Evolutionary conservation across 1,139 yeast genomes (phyloP).

Genomic region (Suhomyces anneliseae): DNA sequence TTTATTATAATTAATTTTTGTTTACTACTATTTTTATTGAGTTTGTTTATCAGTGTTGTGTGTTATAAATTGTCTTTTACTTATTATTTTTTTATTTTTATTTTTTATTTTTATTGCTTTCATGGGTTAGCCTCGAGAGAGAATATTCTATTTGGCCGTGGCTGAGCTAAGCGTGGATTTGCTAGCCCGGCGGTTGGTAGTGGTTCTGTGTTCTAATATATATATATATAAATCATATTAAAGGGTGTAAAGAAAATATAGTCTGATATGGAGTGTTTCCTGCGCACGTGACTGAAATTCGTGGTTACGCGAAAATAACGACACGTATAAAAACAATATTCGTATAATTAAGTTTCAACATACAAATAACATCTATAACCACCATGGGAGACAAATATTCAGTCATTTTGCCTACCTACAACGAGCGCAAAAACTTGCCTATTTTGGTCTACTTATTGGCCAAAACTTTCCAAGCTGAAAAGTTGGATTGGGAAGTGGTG

Average conservation of each 20-base stretch:
- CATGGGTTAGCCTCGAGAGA: not conserved
- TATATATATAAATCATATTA: not conserved
- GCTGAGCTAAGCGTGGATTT: not conserved
- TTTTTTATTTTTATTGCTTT: not conserved
- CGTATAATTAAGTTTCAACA: not conserved
- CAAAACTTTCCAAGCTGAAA: conserved; percentile 62
- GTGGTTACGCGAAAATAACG: not conserved
- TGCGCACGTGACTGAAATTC: not conserved
- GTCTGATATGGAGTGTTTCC: not conserved
- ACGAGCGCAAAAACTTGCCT: conserved; percentile 71
- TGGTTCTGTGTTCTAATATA: not conserved
- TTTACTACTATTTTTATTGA: not conserved
- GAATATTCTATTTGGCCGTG: not conserved
- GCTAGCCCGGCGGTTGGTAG: not conserved
- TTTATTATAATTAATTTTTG: not conserved
- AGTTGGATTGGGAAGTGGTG: conserved; percentile 73
- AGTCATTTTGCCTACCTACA: conserved; percentile 76
- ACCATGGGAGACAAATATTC: conserved; percentile 56
- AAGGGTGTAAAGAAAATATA: not conserved
- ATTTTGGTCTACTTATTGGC: conserved; percentile 71
- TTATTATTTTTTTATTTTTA: not conserved
- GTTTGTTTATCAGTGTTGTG: conserved; percentile 1
- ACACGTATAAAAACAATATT: conserved; percentile 6
- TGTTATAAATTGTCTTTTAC: conserved; percentile 3
- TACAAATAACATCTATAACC: not conserved